Conservation (phyloP, 371 early-diverging fungal species). For the Massospora cicadina region DNA sequence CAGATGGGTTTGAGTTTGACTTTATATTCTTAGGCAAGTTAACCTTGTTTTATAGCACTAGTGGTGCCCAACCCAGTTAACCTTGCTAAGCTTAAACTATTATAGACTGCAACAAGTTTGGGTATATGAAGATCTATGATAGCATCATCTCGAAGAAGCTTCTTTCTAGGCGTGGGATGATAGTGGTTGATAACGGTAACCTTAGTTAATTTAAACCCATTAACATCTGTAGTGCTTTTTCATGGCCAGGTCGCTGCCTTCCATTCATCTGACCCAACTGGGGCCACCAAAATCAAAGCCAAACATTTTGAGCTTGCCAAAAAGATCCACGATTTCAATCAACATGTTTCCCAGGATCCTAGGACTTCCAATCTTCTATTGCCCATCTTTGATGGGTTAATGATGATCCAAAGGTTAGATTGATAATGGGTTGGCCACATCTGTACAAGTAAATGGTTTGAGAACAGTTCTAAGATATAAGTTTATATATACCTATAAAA, state of each 20-base stretch:
- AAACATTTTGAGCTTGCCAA: slow-evolving; percentile 5
- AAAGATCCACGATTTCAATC: not conserved
- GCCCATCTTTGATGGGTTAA: slow-evolving; percentile 1
- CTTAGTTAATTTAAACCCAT: not conserved
- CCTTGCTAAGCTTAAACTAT: no score
- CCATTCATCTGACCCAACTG: not conserved
- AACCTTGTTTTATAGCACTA: not conserved
- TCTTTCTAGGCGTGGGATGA: not conserved
- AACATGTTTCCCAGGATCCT: not conserved
- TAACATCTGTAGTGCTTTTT: not conserved
- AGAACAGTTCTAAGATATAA: no score
- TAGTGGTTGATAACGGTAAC: slow-evolving; percentile 8
- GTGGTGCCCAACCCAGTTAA: not conserved
- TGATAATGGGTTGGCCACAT: no score
- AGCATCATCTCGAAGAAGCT: not conserved
- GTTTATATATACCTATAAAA: no score
- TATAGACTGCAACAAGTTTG: slow-evolving; percentile 1
- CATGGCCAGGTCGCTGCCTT: not conserved
- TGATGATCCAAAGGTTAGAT: slow-evolving; percentile 5
- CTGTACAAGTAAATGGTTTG: no score
- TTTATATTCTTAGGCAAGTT: slow-evolving; percentile 6
- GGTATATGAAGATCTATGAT: not conserved
- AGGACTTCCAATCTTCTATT: not conserved
- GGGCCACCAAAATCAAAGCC: not conserved
- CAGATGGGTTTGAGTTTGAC: not conserved